Conservation (phyloP, 345 rosid genomes). For the Heritiera fomes region DNA sequence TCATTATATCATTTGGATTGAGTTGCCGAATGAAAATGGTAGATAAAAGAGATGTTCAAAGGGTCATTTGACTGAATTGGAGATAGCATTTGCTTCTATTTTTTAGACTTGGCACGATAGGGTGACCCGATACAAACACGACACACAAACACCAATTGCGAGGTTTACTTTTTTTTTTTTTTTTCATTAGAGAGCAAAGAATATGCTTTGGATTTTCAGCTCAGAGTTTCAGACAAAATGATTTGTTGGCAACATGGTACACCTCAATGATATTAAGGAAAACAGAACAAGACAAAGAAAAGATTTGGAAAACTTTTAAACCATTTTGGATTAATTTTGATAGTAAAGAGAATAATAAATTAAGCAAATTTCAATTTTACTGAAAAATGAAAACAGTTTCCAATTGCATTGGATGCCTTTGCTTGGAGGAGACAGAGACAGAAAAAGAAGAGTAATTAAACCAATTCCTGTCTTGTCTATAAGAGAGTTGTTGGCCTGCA, state of each 20-base stretch:
- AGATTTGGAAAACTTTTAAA: no score
- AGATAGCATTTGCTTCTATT: not conserved
- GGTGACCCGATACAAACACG: no score
- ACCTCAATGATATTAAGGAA: no score
- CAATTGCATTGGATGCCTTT: slow-evolving; percentile 3
- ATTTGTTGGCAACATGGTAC: no score
- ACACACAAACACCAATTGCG: no score
- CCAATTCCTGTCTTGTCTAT: not conserved
- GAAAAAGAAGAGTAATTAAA: not conserved
- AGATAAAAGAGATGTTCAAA: slow-evolving; percentile 7
- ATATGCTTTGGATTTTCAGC: not conserved
- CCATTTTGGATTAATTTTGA: no score
- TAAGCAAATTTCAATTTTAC: not conserved
- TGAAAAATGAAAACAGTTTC: not conserved
- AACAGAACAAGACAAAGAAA: no score
- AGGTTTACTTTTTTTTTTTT: not conserved
- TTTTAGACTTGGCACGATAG: not conserved
- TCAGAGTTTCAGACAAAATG: not conserved
- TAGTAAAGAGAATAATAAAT: not conserved
- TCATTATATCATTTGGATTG: slow-evolving; percentile 23
- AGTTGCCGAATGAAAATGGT: slow-evolving; percentile 21
- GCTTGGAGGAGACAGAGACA: not conserved
- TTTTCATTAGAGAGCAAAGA: not conserved
- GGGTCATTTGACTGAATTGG: slow-evolving; percentile 1
- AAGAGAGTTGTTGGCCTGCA: not conserved